phyloP scores from a whole-genome alignment of 1,139 yeast species.

The Diutina mesorugosa region DNA sequence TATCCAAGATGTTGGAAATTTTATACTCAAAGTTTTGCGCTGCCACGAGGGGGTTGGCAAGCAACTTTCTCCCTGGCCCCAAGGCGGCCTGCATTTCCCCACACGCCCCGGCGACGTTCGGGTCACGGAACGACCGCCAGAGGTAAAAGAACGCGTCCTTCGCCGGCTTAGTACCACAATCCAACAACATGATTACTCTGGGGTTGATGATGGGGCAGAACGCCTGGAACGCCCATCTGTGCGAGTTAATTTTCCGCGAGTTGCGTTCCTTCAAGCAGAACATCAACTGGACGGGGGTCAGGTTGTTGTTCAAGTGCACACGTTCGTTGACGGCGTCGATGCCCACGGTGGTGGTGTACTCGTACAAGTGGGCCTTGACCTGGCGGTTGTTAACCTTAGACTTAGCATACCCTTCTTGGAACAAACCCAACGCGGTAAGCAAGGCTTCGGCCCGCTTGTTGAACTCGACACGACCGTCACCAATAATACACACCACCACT shows the following conservation, averaged over 20 bases:
- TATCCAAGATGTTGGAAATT: constrained; percentile 70
- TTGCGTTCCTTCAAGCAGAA: constrained; percentile 72
- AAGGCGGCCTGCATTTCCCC: constrained; percentile 68
- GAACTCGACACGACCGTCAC: constrained; percentile 64
- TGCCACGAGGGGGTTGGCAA: constrained; percentile 66
- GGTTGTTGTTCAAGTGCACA: constrained; percentile 43
- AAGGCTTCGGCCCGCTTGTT: constrained; percentile 52
- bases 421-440: constrained; percentile 61
- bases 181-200: constrained; percentile 56
- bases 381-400: constrained; percentile 57
- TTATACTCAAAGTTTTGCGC: constrained; percentile 81
- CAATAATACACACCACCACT: constrained; percentile 60
- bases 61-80: constrained; percentile 41
- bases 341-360: constrained; percentile 70
- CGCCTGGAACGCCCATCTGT: constrained; percentile 78
- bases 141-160: constrained; percentile 61
- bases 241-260: constrained; percentile 66
- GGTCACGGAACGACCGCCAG: constrained; percentile 66
- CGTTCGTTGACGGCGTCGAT: constrained; percentile 48
- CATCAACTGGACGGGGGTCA: constrained; percentile 58
- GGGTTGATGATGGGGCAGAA: constrained; percentile 64
- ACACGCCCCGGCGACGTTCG: constrained; percentile 78
- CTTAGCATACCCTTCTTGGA: constrained; percentile 76
- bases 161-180: constrained; percentile 72
- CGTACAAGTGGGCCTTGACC: constrained; percentile 66